Base-by-base conservation (phyloP, 176 grass and related monocot genomes). In the Oryza punctata region DNA sequence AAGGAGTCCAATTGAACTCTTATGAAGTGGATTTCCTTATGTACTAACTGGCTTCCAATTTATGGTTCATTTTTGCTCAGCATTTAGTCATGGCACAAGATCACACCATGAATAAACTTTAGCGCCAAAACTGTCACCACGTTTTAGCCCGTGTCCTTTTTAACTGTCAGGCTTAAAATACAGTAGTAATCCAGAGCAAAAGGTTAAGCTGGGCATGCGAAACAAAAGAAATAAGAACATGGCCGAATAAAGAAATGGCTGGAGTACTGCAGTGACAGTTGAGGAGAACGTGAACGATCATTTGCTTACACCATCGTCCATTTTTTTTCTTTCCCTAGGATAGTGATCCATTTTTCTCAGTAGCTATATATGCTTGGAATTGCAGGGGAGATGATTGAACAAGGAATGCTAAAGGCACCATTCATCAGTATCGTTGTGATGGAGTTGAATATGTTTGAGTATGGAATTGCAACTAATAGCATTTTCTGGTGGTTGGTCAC, bases 161-260 rank as follows among this genome's bases (percentile, higher is more conserved):
- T 23, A 61, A 24, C 21, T 61, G 57, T 7, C 67, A 47, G 57
- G 57, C 57, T 61, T 61, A 61, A 61, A 23, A 61, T 23, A 61
- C 21, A 61, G 57, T 21, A 57, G 18, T 57, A 57, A 18, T 57
- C 16, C 5, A 21, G 19, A 57, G 50, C 6, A 57, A 57, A 57
- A 57, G 5, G 50, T 57, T 57, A 19, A 57, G 50, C 5, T 57
- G 50, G 50, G 6, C 50, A 57, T 21, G 5, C 50, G 18, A 57
- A 18, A 57, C 7, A 57, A 57, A 18, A 57, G 6, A 57, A 8
- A 57, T 21, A 57, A 57, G 7, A 7, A 57, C 18, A 57, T 57
- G 18, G 6, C 6, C 6, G 50, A 49, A 64, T 84, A 76, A 76
- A 67, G 30, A 76, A 76, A 52, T 35, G 26, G 44, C 28, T 80